A percentile compares a stretch with the other conserved stretches of the same genome.
Evolutionary conservation across 2,329 filamentous ascomycete genomes (phyloP).

Genomic region (Diaporthe citri): DNA sequence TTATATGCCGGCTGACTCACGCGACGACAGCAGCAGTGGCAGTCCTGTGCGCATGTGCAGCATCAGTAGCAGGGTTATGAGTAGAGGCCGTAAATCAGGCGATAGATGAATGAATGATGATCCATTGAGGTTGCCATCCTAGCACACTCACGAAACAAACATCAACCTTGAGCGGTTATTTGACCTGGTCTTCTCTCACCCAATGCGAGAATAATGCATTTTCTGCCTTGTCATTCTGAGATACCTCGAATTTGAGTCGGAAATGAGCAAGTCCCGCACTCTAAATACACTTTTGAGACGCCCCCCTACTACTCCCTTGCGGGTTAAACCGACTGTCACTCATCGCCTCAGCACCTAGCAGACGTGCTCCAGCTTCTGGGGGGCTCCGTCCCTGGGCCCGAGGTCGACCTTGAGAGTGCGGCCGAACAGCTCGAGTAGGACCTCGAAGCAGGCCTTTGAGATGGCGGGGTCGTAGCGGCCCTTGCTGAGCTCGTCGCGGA

Average conservation of each 20-base stretch:
- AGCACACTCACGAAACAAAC: too few relatives aligned
- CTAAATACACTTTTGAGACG: background rate
- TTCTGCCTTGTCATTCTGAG: background rate
- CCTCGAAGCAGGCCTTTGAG: slow-evolving; percentile 89
- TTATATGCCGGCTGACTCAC: slow-evolving; percentile 1
- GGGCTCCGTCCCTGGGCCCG: slow-evolving; percentile 73
- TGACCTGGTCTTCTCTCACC: background rate
- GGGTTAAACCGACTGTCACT: background rate
- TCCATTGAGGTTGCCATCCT: too few relatives aligned
- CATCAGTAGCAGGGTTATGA: background rate
- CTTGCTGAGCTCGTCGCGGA: slow-evolving; percentile 91
- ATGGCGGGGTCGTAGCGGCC: slow-evolving; percentile 93
- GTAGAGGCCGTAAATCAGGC: background rate
- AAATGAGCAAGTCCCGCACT: background rate
- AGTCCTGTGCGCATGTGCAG: slow-evolving; percentile 14
- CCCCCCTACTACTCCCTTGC: background rate
- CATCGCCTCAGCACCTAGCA: slow-evolving; percentile 62
- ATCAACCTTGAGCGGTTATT: background rate
- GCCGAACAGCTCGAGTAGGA: slow-evolving; percentile 87
- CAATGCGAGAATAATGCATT: background rate
- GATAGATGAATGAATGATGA: background rate
- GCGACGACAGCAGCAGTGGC: background rate
- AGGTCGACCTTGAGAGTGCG: slow-evolving; percentile 83
- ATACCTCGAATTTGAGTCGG: background rate
- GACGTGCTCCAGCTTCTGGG: slow-evolving; percentile 77